A percentile compares a stretch with the other conserved stretches of the same genome.
Conservation (phyloP, 2,329 filamentous ascomycete species). For the Pseudogymnoascus sp. region DNA sequence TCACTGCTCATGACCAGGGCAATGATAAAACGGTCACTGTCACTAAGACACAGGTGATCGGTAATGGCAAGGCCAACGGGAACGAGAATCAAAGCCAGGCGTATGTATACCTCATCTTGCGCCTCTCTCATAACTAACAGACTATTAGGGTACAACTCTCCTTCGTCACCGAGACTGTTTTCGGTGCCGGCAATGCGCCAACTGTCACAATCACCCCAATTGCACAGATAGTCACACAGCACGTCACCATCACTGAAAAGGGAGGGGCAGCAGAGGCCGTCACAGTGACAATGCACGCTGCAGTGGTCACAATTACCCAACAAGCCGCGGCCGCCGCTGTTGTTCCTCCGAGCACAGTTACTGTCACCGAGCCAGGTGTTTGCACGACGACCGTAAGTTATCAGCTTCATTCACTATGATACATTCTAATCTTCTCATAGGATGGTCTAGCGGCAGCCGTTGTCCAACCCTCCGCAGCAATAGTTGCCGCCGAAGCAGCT, state of each 20-base stretch:
- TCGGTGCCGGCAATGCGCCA: constrained; percentile 23
- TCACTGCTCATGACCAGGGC: background rate
- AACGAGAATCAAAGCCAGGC: background rate
- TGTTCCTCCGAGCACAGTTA: background rate
- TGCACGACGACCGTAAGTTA: background rate
- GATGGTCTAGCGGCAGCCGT: background rate
- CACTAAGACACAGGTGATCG: background rate
- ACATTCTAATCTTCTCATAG: background rate
- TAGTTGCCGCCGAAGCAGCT: background rate
- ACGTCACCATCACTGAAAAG: constrained; percentile 16
- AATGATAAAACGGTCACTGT: background rate
- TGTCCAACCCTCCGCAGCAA: background rate
- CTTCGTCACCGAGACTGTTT: constrained; percentile 32
- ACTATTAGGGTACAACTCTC: constrained; percentile 24
- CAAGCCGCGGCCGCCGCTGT: background rate
- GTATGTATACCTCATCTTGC: background rate
- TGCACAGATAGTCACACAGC: constrained; percentile 19
- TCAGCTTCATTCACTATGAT: background rate
- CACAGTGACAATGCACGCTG: constrained; percentile 8
- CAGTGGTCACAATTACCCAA: constrained; percentile 7
- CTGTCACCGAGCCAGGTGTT: background rate
- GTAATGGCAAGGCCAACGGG: background rate
- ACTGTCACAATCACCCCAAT: constrained; percentile 33
- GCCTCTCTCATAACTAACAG: background rate
- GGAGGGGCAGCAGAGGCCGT: constrained; percentile 7